Percentiles rank a stretch among this genome's conserved stretches.
Evolutionary conservation across 148 eudicot species (phyloP).

Genomic region (Amaranthus hypochondriacus): DNA sequence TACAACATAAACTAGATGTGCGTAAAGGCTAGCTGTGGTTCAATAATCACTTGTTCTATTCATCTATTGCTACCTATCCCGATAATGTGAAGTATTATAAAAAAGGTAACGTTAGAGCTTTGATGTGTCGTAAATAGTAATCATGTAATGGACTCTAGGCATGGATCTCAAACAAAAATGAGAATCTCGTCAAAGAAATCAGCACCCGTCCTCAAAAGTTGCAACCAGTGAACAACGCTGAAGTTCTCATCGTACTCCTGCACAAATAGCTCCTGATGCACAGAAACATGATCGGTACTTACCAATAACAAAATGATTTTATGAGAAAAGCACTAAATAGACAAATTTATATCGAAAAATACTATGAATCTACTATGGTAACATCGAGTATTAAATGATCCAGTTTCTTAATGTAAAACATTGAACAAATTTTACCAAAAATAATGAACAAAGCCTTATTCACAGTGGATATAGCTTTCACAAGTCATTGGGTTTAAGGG

Average conservation of each 20-base stretch:
- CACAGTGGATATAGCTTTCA: too few relatives aligned
- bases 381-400: too few relatives aligned
- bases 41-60: not conserved
- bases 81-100: not conserved
- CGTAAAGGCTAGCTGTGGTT: constrained; percentile 9
- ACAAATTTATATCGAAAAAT: too few relatives aligned
- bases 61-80: constrained; percentile 1
- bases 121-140: not conserved
- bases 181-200: not conserved
- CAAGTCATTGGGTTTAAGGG: too few relatives aligned
- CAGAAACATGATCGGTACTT: not conserved
- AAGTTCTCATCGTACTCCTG: constrained; percentile 8
- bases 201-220: not conserved
- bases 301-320: too few relatives aligned
- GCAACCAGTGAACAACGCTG: not conserved
- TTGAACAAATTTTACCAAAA: too few relatives aligned
- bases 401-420: too few relatives aligned
- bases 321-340: too few relatives aligned
- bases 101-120: not conserved
- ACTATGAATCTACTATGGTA: too few relatives aligned
- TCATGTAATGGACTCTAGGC: not conserved
- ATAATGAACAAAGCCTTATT: too few relatives aligned
- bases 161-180: not conserved
- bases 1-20: not conserved
- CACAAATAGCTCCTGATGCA: constrained; percentile 12